Percentiles rank a stretch among this genome's conserved stretches.
phyloP scores from a whole-genome alignment of 768 basidiomycete species.

The Pleurotus sapidus region DNA sequence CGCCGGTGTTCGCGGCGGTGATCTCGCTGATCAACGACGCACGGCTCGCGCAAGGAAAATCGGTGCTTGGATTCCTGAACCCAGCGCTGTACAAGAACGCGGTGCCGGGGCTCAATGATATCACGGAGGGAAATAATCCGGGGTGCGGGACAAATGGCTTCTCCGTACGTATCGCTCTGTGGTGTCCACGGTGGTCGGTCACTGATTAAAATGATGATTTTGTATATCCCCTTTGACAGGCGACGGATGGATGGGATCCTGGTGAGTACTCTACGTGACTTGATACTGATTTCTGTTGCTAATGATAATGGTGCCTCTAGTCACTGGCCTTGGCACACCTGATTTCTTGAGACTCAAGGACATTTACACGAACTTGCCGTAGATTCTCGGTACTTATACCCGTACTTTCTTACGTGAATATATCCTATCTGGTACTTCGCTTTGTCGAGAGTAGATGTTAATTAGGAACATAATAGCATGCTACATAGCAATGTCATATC shows the following conservation, averaged over 20 bases:
- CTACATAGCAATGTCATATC: too few relatives aligned
- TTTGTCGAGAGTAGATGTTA: background rate
- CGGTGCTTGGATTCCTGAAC: conserved; percentile 20
- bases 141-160: conserved; percentile 45
- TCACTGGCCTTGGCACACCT: conserved; percentile 56
- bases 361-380: conserved; percentile 23
- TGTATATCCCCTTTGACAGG: conserved; percentile 11
- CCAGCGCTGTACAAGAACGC: conserved; percentile 17
- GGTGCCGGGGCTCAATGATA: conserved; percentile 19
- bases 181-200: background rate
- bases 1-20: conserved; percentile 26
- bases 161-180: conserved; percentile 12
- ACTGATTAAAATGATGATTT: background rate
- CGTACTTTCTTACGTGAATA: background rate
- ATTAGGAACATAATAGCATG: background rate
- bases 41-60: conserved; percentile 15
- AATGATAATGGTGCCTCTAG: conserved; percentile 20
- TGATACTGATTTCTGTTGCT: background rate
- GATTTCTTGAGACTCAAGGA: conserved; percentile 44
- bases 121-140: conserved; percentile 30
- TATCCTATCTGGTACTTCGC: background rate
- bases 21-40: conserved; percentile 27
- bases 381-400: background rate
- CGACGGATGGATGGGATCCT: conserved; percentile 21
- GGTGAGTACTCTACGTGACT: conserved; percentile 8